Conservation (phyloP, 768 basidiomycete genomes). For the Hericium rajendrae region DNA sequence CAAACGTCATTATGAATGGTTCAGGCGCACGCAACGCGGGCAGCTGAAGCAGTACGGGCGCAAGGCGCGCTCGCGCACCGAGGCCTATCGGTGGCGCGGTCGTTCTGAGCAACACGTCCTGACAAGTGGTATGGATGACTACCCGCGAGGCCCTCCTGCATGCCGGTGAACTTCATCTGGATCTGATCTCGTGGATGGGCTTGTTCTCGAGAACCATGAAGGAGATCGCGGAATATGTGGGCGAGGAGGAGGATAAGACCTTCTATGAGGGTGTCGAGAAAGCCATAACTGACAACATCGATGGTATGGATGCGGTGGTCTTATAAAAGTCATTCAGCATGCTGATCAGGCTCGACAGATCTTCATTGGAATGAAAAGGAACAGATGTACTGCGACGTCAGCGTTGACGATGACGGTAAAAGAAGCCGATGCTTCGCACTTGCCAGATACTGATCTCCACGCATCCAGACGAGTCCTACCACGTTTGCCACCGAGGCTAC, state of each 20-base stretch:
- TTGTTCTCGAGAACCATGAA: conserved; percentile 94
- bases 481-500: conserved; percentile 88
- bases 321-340: too few relatives aligned
- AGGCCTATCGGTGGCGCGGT: conserved; percentile 93
- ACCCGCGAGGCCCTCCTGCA: conserved; percentile 86
- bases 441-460: neutral
- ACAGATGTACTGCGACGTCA: conserved; percentile 90
- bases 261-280: conserved; percentile 71
- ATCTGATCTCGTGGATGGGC: conserved; percentile 93
- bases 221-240: conserved; percentile 79
- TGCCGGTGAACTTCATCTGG: conserved; percentile 85
- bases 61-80: conserved; percentile 73
- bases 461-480: conserved; percentile 74
- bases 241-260: conserved; percentile 73
- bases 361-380: conserved; percentile 87
- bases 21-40: conserved; percentile 87
- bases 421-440: conserved; percentile 1
- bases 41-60: conserved; percentile 88
- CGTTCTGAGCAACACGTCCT: conserved; percentile 78
- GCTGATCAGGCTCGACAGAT: conserved; percentile 36
- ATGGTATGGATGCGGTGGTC: conserved; percentile 42
- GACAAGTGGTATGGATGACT: conserved; percentile 95
- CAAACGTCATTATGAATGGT: conserved; percentile 93
- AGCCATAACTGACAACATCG: conserved; percentile 78
- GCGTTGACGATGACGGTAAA: conserved; percentile 76